A percentile compares a stretch with the other conserved stretches of the same genome.
These are phyloP conservation scores for Phytophthora pluvialis DNA, from an alignment of 352 stramenopile genomes.

Conservation along the genomic window DNA sequence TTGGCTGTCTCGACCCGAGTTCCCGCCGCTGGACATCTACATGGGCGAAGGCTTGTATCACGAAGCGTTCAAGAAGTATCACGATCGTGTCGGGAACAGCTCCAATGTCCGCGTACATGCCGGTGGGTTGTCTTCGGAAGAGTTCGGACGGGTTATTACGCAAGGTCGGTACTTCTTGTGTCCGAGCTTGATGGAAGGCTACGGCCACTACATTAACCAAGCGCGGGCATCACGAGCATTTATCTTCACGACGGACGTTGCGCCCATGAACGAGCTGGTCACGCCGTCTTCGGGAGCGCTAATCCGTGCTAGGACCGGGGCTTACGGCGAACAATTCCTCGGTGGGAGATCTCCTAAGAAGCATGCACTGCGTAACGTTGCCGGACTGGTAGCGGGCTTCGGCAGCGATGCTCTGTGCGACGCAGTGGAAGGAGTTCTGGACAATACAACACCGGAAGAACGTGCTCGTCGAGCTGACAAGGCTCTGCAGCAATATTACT, in stretches of 20 bases:
- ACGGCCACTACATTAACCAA: conserved; percentile 73
- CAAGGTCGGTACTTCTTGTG: conserved; percentile 53
- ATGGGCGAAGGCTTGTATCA: conserved; percentile 41
- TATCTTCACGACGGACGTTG: conserved; percentile 54
- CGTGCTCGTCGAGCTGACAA: conserved; percentile 34
- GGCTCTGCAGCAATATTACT: conserved; percentile 61
- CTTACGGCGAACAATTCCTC: conserved; percentile 41
- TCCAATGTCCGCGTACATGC: conserved; percentile 38
- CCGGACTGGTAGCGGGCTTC: conserved; percentile 48
- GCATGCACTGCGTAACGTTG: conserved; percentile 40
- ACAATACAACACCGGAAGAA: conserved; percentile 31
- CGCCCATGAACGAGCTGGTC: conserved; percentile 61
- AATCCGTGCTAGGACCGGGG: conserved; percentile 14
- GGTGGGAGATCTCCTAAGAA: conserved; percentile 31
- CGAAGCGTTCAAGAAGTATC: conserved; percentile 30
- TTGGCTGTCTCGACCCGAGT: conserved; percentile 41
- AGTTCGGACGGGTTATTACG: conserved; percentile 45
- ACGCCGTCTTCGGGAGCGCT: conserved; percentile 36
- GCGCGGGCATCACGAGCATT: conserved; percentile 48
- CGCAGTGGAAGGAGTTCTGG: conserved; percentile 42
- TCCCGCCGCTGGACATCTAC: conserved; percentile 53
- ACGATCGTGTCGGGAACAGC: conserved; percentile 27
- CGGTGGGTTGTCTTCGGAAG: conserved; percentile 26
- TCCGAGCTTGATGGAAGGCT: conserved; percentile 55
- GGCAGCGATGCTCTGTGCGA: conserved; percentile 38